A percentile compares a stretch with the other conserved stretches of the same genome.
Conservation (phyloP, 345 rosid species). For the Kernera saxatilis region DNA sequence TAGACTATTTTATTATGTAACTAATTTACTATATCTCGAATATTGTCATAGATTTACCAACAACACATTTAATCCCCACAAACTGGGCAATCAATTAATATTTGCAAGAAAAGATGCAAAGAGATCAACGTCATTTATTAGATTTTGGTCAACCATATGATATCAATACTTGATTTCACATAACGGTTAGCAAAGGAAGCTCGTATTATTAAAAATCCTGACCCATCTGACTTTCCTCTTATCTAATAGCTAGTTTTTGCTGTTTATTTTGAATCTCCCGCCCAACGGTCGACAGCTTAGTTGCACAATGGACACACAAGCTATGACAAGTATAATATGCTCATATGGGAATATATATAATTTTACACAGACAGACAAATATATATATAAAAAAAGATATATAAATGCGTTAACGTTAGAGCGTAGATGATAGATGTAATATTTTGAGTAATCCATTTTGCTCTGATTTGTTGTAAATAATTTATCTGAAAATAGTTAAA, state of each 20-base stretch:
- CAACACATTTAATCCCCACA: not conserved
- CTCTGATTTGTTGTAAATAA: not conserved
- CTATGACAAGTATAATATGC: not conserved
- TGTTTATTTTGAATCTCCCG: constrained; percentile 31
- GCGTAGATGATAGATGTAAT: not conserved
- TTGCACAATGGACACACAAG: constrained; percentile 14
- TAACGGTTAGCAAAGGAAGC: constrained; percentile 9
- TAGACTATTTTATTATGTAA: not conserved
- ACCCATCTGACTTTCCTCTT: constrained; percentile 26
- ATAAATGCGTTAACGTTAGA: not conserved
- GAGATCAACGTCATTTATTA: constrained; percentile 1
- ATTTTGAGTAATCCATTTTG: not conserved
- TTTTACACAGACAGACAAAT: not conserved
- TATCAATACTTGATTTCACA: not conserved
- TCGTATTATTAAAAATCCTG: not conserved
- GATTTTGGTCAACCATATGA: constrained; percentile 22
- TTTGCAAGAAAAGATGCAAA: not conserved
- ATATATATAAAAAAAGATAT: not conserved
- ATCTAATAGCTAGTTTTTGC: constrained; percentile 7
- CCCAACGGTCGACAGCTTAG: constrained; percentile 25
- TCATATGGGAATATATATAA: not conserved
- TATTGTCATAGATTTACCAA: not conserved
- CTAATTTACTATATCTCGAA: not conserved
- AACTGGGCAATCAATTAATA: constrained; percentile 10
- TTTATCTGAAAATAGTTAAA: not conserved